Percentiles rank a stretch among this genome's conserved stretches.
Conservation (phyloP, 345 rosid genomes). For the Linum tenue region DNA sequence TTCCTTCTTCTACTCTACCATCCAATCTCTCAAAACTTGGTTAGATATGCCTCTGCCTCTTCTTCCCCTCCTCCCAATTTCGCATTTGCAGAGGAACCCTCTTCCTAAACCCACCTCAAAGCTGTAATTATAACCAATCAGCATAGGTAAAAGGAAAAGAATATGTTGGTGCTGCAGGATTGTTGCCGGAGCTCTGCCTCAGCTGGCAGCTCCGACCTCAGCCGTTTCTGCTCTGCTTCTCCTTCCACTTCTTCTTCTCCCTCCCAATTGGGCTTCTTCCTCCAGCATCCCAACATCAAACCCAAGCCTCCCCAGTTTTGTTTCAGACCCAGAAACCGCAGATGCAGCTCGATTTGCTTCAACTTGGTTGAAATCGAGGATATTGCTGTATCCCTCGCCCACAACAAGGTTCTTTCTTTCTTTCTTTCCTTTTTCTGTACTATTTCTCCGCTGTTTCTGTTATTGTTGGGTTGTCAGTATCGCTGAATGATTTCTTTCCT, state of each 20-base stretch:
- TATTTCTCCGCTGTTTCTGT: background rate
- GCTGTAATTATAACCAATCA: too few species aligned
- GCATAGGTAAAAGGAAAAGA: background rate
- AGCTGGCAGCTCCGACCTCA: background rate
- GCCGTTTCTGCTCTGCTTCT: background rate
- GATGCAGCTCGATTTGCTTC: background rate
- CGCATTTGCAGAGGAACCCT: too few species aligned
- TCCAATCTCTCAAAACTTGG: too few species aligned
- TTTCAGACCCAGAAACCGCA: background rate
- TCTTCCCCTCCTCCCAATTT: too few species aligned
- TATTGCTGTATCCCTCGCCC: constrained; percentile 38
- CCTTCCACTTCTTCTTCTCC: background rate
- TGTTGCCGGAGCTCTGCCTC: background rate
- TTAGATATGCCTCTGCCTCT: too few species aligned
- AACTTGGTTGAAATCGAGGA: constrained; percentile 37
- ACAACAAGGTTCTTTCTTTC: constrained; percentile 49
- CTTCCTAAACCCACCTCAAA: too few species aligned
- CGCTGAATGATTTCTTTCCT: background rate
- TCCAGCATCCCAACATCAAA: background rate
- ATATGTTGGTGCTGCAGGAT: background rate
- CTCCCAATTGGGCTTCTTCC: background rate
- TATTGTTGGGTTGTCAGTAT: background rate
- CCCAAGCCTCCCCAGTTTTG: background rate
- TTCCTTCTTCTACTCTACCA: too few species aligned
- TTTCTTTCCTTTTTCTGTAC: background rate